These are phyloP conservation scores for Pichia terricola DNA, from an alignment of 1,139 yeast species.

Conservation along the genomic window DNA sequence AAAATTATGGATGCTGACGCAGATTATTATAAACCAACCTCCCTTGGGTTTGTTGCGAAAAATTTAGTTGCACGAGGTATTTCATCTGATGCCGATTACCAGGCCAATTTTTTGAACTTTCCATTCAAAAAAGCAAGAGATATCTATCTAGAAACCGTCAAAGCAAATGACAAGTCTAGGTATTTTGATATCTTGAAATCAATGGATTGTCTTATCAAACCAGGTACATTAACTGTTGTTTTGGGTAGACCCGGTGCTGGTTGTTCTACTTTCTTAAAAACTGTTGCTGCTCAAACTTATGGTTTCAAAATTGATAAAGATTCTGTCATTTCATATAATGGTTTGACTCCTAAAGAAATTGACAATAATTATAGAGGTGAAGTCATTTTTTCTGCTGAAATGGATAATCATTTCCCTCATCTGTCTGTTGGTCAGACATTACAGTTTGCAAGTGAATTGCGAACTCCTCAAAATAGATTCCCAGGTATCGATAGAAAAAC, in stretches of 20 bases:
- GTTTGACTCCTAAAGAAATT: conserved; percentile 40
- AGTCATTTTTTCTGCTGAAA: conserved; percentile 63
- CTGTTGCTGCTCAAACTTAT: conserved; percentile 61
- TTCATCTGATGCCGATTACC: conserved; percentile 75
- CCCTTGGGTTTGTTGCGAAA: conserved; percentile 61
- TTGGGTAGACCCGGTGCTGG: conserved; percentile 85
- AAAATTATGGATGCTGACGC: conserved; percentile 46
- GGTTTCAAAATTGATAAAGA: conserved; percentile 55
- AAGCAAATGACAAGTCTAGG: conserved; percentile 16
- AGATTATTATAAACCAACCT: conserved; percentile 54
- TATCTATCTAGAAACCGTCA: conserved; percentile 9
- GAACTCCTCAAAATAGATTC: conserved; percentile 59
- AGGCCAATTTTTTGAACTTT: conserved; percentile 58
- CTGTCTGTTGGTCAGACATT: conserved; percentile 65
- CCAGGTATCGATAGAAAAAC: conserved; percentile 48
- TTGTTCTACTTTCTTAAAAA: conserved; percentile 67
- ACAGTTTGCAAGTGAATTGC: conserved; percentile 50
- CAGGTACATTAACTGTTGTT: conserved; percentile 73
- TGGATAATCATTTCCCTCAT: conserved; percentile 66
- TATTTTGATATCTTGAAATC: conserved; percentile 52
- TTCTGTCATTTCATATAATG: conserved; percentile 36
- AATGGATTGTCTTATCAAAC: conserved; percentile 58
- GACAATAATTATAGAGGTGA: conserved; percentile 51
- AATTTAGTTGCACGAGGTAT: conserved; percentile 66
- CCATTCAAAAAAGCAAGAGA: conserved; percentile 17